These are phyloP conservation scores for Wickerhamiella dianesei DNA, from an alignment of 805 yeast genomes.

Conservation along the genomic window DNA sequence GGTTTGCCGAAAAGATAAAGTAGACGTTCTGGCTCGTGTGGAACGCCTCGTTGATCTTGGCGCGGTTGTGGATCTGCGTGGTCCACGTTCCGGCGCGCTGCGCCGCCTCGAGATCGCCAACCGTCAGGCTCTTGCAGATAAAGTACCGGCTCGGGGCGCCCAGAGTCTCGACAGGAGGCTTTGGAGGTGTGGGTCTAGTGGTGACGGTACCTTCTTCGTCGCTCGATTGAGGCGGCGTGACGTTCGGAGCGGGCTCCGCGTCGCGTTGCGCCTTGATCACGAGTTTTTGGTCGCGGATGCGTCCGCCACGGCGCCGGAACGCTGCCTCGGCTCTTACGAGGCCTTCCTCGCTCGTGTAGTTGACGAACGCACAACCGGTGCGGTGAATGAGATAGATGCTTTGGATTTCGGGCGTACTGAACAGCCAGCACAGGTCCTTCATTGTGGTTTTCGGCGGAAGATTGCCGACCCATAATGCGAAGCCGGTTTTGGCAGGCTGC, in stretches of 20 bases:
- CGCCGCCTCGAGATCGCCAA: conserved; percentile 27
- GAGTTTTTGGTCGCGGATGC: conserved; percentile 24
- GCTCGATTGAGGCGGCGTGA: not conserved
- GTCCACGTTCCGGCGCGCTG: conserved; percentile 26
- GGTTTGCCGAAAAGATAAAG: conserved; percentile 30
- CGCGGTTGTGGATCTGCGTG: conserved; percentile 30
- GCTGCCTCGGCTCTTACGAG: conserved; percentile 22
- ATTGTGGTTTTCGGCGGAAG: conserved; percentile 27
- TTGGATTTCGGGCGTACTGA: conserved; percentile 27
- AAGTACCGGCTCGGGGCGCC: conserved; percentile 24
- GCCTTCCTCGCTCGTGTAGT: conserved; percentile 23
- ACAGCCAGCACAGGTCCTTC: conserved; percentile 25
- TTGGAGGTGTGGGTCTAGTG: too few species aligned
- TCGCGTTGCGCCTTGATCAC: conserved; percentile 20
- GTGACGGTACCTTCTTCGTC: not conserved
- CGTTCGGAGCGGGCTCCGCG: not conserved
- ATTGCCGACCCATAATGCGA: conserved; percentile 37
- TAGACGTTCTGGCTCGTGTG: conserved; percentile 24
- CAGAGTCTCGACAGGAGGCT: not conserved
- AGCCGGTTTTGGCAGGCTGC: conserved; percentile 26
- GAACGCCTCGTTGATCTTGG: conserved; percentile 28
- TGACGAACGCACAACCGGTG: conserved; percentile 32
- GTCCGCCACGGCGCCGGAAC: conserved; percentile 21
- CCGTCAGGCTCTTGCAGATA: conserved; percentile 30
- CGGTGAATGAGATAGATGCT: conserved; percentile 29